These are phyloP conservation scores for Vickermania ingenoplastis DNA, from an alignment of 208 protist genomes.

Conservation along the genomic window DNA sequence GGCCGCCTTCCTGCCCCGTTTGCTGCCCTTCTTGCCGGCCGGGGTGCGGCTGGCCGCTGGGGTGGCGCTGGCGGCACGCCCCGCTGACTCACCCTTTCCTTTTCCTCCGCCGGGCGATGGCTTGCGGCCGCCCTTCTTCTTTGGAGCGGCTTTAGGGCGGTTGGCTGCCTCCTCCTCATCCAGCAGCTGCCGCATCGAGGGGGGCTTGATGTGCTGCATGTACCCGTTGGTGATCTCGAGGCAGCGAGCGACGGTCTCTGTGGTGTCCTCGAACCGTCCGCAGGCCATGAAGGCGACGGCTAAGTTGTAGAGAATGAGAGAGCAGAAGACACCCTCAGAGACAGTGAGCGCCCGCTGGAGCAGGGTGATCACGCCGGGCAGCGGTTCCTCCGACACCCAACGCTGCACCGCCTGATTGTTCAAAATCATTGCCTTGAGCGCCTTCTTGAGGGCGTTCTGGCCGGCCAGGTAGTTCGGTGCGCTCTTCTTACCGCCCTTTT, in stretches of 20 bases:
- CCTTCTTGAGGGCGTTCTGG: conserved; percentile 9
- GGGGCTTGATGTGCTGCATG: conserved; percentile 8
- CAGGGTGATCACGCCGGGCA: conserved; percentile 13
- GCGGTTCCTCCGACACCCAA: conserved; percentile 8
- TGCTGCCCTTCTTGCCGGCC: background rate
- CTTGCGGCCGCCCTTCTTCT: background rate
- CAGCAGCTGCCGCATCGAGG: background rate
- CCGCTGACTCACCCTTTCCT: background rate
- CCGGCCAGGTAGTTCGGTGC: conserved; percentile 10
- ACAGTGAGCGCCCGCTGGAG: conserved; percentile 41
- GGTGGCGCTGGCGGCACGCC: background rate
- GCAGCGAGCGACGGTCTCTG: conserved; percentile 60
- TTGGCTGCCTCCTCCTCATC: background rate
- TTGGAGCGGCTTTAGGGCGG: background rate
- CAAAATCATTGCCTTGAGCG: conserved; percentile 26
- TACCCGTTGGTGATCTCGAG: conserved; percentile 50
- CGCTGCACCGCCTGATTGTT: conserved; percentile 43
- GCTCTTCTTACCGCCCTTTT: conserved; percentile 1
- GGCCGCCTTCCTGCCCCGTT: background rate
- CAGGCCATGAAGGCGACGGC: conserved; percentile 33
- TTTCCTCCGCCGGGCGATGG: background rate
- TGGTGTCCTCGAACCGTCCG: conserved; percentile 61
- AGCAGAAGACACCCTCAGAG: conserved; percentile 32
- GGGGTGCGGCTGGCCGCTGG: background rate
- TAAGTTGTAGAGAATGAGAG: conserved; percentile 68